Evolutionary conservation across 2,329 filamentous ascomycete genomes (phyloP), one percentile per base, ranked within the genome.

Genomic region (Blastomyces parvus): DNA sequence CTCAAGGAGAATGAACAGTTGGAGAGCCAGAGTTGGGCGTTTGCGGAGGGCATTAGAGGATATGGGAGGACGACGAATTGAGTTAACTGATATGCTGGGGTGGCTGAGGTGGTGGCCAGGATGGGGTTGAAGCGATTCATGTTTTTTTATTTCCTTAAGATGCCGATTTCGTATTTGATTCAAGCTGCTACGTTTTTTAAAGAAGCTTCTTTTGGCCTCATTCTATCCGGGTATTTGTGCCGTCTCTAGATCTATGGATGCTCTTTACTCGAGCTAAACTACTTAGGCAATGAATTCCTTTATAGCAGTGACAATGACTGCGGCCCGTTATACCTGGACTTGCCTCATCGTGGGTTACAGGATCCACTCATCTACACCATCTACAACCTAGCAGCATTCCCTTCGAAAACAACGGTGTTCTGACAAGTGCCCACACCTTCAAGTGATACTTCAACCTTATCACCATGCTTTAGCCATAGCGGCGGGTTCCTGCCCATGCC

Each of bases 21-120:
- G 68, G 92, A 97, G 83, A 84, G 87, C 71, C 93, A 97, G 84
- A 97, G 91, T 84, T 97, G 93, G 94, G 91, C 90, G 60, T 99
- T 99, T 81, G 94, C 94, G 30, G 93, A 97, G 75, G 84, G 88
- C 70, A 97, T 99, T 77, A 88, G 86, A 77, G 94, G 94, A 55
- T 99, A 99, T 75, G 94, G 94, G 92, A 97, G 82, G 78, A 79
- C 64, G 78, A 79, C 69, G 84, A 75, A 68, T 63, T 52, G 60
- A 44, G 13, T 27, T 46, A 48, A 60, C 13, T 59, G 5, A 63
- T 53, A 13, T 36, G n/a, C 22, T 56, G 25, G 58, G 36, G 38
- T 30, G 55, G 44, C 6, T 52, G 48, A 27, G 25, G 14, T 52
- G 48, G 5, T 52, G 48, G 22, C 3, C 2, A 22, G 48, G 25